Base-by-base conservation (phyloP, 176 grass and related monocot species). In the Paspalum vaginatum region DNA sequence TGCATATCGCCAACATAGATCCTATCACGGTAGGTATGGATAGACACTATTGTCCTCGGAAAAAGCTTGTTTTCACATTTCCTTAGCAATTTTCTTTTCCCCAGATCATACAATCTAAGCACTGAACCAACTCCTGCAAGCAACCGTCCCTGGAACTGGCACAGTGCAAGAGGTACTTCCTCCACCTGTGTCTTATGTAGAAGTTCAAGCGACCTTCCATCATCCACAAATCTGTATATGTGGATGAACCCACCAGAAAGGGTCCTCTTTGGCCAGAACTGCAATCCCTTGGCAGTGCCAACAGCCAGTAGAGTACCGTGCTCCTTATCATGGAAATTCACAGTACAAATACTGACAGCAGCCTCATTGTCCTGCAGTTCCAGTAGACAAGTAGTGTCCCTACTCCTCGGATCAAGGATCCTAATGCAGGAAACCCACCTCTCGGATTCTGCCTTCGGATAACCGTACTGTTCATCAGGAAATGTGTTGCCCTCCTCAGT, bases 41-140 rank as follows among this genome's bases (percentile, higher is more conserved):
- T 95, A 47, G 90, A 95, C 21, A 99, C 62, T 81, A 99, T 90
- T 1, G 84, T 90, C 86, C 77, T 89, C 5, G 92, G 96, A 59
- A 99, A 99, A 60, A 99, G 88, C 68, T 99, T 99, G 70, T 99
- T 99, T 84, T 99, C 93, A 61, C 96, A 99, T 85, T 99, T 99
- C 53, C 93, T 89, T 55, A 95, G 90, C 84, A 99, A 89, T 47
- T 95, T 93, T 79, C 86, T 99, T 76, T 89, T 99, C 26, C 96
- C 96, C 17, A 99, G 83, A 81, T 95, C 93, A 52, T 99, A 99
- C 65, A 99, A 86, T 70, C 96, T 95, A 44, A 99, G 90, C n/a
- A 93, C 86, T 48, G 86, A 75, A 15, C 96, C 96, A 74, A 99
- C 90, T 52, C 96, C 96, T 82, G 93, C 96, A 87, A 99, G 81